phyloP scores from a whole-genome alignment of 495 filamentous ascomycete species.

The Aspergillus avenaceus region DNA sequence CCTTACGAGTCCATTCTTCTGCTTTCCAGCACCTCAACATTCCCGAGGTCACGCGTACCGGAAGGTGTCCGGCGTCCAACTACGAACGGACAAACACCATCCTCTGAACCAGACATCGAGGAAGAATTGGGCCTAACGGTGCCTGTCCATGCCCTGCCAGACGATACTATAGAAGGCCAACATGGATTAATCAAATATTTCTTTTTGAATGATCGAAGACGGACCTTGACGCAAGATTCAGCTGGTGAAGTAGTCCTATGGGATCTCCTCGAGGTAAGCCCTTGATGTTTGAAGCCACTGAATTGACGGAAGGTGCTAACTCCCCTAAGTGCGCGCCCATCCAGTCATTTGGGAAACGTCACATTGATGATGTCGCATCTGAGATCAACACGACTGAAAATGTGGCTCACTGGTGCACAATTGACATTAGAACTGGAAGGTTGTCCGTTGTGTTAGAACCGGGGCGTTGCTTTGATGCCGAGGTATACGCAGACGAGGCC shows the following conservation, averaged over 20 bases:
- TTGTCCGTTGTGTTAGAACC: constrained; percentile 88
- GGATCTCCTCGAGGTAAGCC: constrained; percentile 77
- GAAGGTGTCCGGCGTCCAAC: constrained; percentile 46
- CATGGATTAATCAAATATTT: constrained; percentile 92
- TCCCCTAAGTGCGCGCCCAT: constrained; percentile 69
- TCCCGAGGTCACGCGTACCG: constrained; percentile 51
- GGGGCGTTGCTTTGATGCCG: constrained; percentile 95
- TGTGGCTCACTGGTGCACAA: constrained; percentile 90
- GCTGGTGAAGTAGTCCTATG: constrained; percentile 94
- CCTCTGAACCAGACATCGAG: constrained; percentile 56
- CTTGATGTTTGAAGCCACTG: background rate
- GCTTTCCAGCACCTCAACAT: constrained; percentile 77
- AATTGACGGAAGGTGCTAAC: background rate
- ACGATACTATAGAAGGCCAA: constrained; percentile 89
- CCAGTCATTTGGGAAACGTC: constrained; percentile 82
- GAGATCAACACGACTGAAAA: constrained; percentile 85
- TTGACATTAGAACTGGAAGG: constrained; percentile 88
- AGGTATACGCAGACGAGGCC: constrained; percentile 91
- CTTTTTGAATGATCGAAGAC: constrained; percentile 83
- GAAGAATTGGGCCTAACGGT: constrained; percentile 51
- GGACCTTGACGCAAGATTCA: constrained; percentile 88
- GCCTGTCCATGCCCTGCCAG: constrained; percentile 70
- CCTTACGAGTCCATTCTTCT: constrained; percentile 70
- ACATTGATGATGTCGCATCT: constrained; percentile 86
- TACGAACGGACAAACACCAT: constrained; percentile 51